Percentiles rank a stretch among this genome's conserved stretches.
These are phyloP conservation scores for Areca catechu DNA, from an alignment of 176 grass and related monocot species.

Conservation along the genomic window DNA sequence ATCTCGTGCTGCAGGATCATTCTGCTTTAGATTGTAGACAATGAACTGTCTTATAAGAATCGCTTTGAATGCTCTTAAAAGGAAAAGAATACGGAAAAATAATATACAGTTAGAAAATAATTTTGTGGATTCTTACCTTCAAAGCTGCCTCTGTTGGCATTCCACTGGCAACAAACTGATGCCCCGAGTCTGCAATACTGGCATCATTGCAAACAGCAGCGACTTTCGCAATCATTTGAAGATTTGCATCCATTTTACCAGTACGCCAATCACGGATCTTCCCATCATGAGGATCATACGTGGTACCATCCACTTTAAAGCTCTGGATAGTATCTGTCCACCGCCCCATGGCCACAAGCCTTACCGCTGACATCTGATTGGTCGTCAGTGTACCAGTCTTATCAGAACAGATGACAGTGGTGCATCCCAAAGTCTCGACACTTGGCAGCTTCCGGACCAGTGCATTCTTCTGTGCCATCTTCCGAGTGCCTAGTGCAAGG, in stretches of 20 bases:
- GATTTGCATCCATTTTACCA: constrained; percentile 13
- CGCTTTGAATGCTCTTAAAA: too few relatives aligned
- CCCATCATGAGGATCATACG: constrained; percentile 14
- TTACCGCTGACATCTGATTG: constrained; percentile 17
- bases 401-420: constrained; percentile 21
- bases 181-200: neutral
- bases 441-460: constrained; percentile 15
- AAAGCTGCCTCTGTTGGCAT: constrained; percentile 19
- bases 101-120: too few relatives aligned
- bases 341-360: constrained; percentile 9
- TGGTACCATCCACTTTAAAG: constrained; percentile 15
- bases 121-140: constrained; percentile 4
- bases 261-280: constrained; percentile 3
- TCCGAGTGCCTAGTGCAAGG: constrained; percentile 13
- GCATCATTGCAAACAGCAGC: constrained; percentile 18
- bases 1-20: too few relatives aligned
- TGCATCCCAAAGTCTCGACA: constrained; percentile 21
- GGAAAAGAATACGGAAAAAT: neutral
- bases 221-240: constrained; percentile 15
- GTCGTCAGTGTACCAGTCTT: constrained; percentile 17
- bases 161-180: constrained; percentile 17
- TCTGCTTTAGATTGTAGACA: too few relatives aligned
- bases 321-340: constrained; percentile 8
- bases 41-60: too few relatives aligned
- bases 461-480: constrained; percentile 22